A percentile compares a stretch with the other conserved stretches of the same genome.
phyloP scores from a whole-genome alignment of 345 rosid genomes.

The Microcos paniculata region DNA sequence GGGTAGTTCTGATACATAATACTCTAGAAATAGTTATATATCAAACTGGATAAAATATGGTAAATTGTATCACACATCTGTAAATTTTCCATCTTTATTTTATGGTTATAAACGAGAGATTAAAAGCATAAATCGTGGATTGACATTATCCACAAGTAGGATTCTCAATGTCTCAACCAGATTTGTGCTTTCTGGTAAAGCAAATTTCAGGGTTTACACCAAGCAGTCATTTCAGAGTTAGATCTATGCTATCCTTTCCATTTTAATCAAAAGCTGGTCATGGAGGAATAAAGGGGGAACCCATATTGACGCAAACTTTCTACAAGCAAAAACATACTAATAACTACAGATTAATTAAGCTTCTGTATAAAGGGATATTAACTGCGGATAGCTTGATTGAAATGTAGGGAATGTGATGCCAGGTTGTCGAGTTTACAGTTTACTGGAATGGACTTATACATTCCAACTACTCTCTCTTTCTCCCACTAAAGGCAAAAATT shows the following conservation, averaged over 20 bases:
- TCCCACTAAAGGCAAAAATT: neutral
- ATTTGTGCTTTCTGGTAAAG: constrained; percentile 25
- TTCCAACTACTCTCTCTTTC: neutral
- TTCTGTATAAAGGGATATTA: constrained; percentile 21
- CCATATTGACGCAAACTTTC: constrained; percentile 30
- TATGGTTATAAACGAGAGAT: neutral
- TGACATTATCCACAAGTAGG: constrained; percentile 23
- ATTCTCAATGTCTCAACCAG: constrained; percentile 14
- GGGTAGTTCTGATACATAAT: neutral
- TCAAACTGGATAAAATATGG: neutral
- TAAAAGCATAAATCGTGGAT: constrained; percentile 7
- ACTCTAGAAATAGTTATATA: neutral
- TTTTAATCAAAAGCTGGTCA: constrained; percentile 1
- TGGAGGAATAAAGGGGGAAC: constrained; percentile 28
- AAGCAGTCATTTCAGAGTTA: constrained; percentile 40
- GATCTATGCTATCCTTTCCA: constrained; percentile 10
- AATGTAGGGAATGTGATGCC: neutral
- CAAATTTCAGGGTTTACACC: constrained; percentile 8
- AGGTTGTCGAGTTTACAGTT: neutral
- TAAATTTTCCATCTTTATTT: neutral
- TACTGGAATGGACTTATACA: neutral
- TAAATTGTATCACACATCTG: neutral
- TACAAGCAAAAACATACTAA: constrained; percentile 39
- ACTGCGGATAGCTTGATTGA: neutral
- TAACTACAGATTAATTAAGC: constrained; percentile 8